A percentile compares a stretch with the other conserved stretches of the same genome.
These are phyloP conservation scores for Ceratocystis ficicola DNA, from an alignment of 2,329 filamentous ascomycete genomes.

Conservation along the genomic window DNA sequence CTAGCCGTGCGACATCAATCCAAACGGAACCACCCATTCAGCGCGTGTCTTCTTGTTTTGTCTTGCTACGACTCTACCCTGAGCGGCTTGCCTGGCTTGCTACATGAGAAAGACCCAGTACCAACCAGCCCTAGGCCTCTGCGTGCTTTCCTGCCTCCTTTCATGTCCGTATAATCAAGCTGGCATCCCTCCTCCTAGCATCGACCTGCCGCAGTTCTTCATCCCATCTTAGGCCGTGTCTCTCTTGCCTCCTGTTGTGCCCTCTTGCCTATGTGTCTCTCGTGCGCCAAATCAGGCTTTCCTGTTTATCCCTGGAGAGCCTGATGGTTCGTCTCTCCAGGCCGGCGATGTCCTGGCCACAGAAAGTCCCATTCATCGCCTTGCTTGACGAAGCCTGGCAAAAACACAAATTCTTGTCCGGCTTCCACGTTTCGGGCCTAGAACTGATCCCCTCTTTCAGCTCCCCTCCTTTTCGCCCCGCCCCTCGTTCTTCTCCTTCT, in stretches of 20 bases:
- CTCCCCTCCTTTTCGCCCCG: conserved; percentile 4
- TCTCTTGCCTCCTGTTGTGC: background rate
- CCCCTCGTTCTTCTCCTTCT: background rate
- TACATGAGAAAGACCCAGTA: background rate
- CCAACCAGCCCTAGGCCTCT: background rate
- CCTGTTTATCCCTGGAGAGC: too few relatives aligned
- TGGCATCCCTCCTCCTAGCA: background rate
- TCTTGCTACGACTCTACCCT: background rate
- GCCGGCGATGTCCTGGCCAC: background rate
- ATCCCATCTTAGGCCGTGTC: background rate
- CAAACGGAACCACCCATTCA: background rate
- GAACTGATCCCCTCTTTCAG: conserved; percentile 10
- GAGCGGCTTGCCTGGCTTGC: background rate
- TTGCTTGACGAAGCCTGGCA: background rate
- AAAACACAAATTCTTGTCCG: background rate
- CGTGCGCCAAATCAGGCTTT: background rate
- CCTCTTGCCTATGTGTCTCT: background rate
- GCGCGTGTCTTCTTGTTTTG: background rate
- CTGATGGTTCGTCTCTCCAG: background rate
- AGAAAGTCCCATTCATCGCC: background rate
- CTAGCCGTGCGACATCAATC: conserved; percentile 8
- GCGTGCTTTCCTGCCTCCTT: background rate
- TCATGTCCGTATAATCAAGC: background rate
- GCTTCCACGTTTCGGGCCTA: conserved; percentile 4
- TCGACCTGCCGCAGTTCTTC: background rate